Percentiles rank a stretch among this genome's conserved stretches.
These are phyloP conservation scores for Scenedesmus sp. DNA, from an alignment of 163 green algal genomes.

Conservation along the genomic window DNA sequence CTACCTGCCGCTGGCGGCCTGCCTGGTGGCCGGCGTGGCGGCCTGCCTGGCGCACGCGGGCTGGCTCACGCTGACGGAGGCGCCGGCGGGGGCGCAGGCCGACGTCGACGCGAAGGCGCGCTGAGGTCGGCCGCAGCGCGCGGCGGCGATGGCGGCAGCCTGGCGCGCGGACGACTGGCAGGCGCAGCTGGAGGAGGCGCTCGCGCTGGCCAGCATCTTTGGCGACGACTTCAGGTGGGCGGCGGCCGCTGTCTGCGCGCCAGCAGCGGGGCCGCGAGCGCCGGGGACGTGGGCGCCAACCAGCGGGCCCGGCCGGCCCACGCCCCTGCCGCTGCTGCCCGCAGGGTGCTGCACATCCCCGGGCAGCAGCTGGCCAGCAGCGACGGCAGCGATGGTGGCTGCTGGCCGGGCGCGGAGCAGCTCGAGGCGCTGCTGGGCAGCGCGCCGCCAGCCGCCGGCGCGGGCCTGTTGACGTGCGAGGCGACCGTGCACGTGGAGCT, in stretches of 20 bases:
- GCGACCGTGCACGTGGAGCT: conserved; percentile 42
- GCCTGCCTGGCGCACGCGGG: conserved; percentile 4
- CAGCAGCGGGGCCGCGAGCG: no score
- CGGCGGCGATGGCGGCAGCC: neutral
- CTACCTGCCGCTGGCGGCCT: conserved; percentile 8
- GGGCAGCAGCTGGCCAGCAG: neutral
- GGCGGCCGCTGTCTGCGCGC: neutral
- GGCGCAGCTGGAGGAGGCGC: conserved; percentile 69
- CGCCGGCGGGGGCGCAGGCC: no score
- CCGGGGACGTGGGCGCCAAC: no score
- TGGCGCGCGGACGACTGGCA: conserved; percentile 60
- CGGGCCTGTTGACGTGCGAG: conserved; percentile 1
- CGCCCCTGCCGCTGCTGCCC: neutral
- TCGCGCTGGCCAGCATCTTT: conserved; percentile 66
- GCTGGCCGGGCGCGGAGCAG: conserved; percentile 24
- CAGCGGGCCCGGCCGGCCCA: neutral
- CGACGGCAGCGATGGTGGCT: neutral
- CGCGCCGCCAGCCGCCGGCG: conserved; percentile 34
- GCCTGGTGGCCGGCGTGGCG: neutral
- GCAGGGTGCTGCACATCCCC: conserved; percentile 27
- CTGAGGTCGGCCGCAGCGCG: neutral
- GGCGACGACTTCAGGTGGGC: conserved; percentile 60
- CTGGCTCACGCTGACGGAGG: conserved; percentile 2
- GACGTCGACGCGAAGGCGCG: no score
- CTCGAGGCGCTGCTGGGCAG: conserved; percentile 27